Evolutionary conservation across 2,329 filamentous ascomycete species (phyloP), one percentile per base, ranked within the genome.

Genomic region (Falciphora oryzae): DNA sequence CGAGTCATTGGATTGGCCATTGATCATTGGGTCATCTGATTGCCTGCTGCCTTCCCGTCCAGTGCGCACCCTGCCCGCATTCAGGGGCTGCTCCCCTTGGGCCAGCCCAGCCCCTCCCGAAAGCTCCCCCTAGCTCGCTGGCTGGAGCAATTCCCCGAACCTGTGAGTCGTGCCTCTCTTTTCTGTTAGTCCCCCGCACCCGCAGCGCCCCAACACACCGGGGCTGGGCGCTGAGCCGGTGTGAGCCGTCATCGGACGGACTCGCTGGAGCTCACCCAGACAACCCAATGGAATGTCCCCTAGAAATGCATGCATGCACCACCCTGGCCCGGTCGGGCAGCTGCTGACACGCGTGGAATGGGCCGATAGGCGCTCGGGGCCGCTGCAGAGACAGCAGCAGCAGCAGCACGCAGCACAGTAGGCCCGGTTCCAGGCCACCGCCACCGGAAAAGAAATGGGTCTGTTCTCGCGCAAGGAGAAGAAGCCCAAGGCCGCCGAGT

Each of bases 391-490:
- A 14, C 22, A 22, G 44, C 44, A 28, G 25, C 57, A 58, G 27
- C 53, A 27, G 27, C 25, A 32, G 28, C 25, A 16, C n/a, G 27
- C 16, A 22, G 25, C 56, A 59, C 57, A 27, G 57, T 25, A 44
- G 38, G 27, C 56, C 56, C 2, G 27, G 22, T 58, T 25, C 58
- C 13, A 58, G 27, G 57, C 57, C 25, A 8, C 57, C 25, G 22
- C 25, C 57, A 58, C 57, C 4, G 29, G 18, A 14, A 44, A 53
- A 72, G 75, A 69, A 66, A 86, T 86, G 83, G 83, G 83, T 70
- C 70, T 86, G 68, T 86, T 86, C 72, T 83, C 83, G 50, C 78
- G 83, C 66, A 84, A 80, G 71, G 78, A 83, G 69, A 84, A 81
- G 76, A 74, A 79, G 67, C 73, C 79, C 63, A 81, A 78, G 72